A percentile compares a stretch with the other conserved stretches of the same genome.
phyloP scores from a whole-genome alignment of 257 asterid species.

The Craterostigma plantagineum region DNA sequence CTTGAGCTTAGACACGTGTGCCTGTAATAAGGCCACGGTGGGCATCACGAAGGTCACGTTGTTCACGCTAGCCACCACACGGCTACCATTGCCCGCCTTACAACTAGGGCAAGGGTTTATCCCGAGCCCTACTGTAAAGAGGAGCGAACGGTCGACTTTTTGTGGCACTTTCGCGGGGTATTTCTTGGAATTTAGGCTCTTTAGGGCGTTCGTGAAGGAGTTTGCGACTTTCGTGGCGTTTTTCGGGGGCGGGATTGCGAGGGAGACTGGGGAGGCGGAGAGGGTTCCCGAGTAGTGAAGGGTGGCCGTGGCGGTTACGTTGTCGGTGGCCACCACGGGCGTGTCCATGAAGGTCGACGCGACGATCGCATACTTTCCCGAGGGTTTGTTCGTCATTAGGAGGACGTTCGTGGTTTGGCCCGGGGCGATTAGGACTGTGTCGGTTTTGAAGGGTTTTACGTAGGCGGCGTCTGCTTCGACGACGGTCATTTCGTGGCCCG shows the following conservation, averaged over 20 bases:
- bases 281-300: conserved; percentile 44
- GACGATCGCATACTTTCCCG: conserved; percentile 28
- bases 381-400: conserved; percentile 14
- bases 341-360: conserved; percentile 58
- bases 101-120: conserved; percentile 36
- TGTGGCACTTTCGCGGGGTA: conserved; percentile 35
- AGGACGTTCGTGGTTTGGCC: conserved; percentile 46
- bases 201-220: conserved; percentile 29
- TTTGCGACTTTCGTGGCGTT: conserved; percentile 45
- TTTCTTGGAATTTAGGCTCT: conserved; percentile 32
- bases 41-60: conserved; percentile 57
- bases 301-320: conserved; percentile 37
- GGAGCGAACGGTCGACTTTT: conserved; percentile 24
- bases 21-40: conserved; percentile 27
- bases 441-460: conserved; percentile 43
- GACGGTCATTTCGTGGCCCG: conserved; percentile 38
- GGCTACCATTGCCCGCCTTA: conserved; percentile 32
- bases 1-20: conserved; percentile 27
- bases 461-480: conserved; percentile 56
- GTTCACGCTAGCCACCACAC: conserved; percentile 34
- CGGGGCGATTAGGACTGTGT: conserved; percentile 34
- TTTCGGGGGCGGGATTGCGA: conserved; percentile 24
- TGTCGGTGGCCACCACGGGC: conserved; percentile 30
- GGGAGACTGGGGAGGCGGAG: conserved; percentile 14
- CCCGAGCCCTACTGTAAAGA: conserved; percentile 40